Base-by-base conservation (phyloP, 2,329 filamentous ascomycete species). In the Cucurbitaria berberidis region DNA sequence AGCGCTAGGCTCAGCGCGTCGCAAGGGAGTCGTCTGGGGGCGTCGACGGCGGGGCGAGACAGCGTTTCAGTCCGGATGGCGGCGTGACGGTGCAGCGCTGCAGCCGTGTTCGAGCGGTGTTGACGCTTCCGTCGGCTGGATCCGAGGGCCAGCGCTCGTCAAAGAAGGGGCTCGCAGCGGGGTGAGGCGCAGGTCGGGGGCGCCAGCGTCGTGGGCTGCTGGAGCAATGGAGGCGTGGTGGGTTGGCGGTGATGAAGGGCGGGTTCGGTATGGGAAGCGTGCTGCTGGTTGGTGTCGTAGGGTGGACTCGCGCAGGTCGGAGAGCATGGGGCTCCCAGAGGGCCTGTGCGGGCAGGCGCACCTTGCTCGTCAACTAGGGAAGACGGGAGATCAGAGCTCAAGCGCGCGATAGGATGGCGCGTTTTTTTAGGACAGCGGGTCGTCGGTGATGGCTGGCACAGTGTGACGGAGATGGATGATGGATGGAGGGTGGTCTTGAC, bases 1-100 rank as follows among this genome's bases (percentile, higher is more conserved):
- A 58, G 58, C 67, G 58, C 63, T 62, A 54, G 64, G 63, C 65
- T 64, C 62, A 65, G 63, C 64, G 69, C 68, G 67, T 68, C 60
- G 68, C 64, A 57, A 63, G 56, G 54, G 54, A 56, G 54, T 46
- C 29, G 56, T 29, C 18, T 48, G 45, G 36, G 48, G 55, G 48
- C 22, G 46, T 19, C 38, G 51, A 57, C 45, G 44, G 52, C 40
- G 47, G 43, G 55, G 60, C 45, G 61, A 61, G 56, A 66, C 59
- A 59, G 61, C 46, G 66, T 62, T 41, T 60, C 57, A 55, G 39
- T 38, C 42, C 29, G 47, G 58, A 53, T 42, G 52, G 59, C 59
- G 51, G 64, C 59, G 63, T 64, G 60, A 60, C 45, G 60, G 58
- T 45, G 60, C 60, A 51, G 63, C 51, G 59, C 43, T 47, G 60